Base-by-base conservation (phyloP, 192 early-diverging fungal species). In the Coemansia sp. region DNA sequence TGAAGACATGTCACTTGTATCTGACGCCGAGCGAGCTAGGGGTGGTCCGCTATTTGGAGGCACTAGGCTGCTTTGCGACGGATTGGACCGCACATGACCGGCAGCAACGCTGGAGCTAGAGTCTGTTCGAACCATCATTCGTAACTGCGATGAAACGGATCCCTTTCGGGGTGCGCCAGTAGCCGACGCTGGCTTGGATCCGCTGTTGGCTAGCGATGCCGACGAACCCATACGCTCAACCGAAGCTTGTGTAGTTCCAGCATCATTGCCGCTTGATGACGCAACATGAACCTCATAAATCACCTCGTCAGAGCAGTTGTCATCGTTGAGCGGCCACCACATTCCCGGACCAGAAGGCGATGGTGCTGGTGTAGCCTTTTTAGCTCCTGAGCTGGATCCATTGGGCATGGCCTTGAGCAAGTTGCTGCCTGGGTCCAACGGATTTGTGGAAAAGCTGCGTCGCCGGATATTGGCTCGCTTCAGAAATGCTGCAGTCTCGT, bases 301-400 rank as follows among this genome's bases (percentile, higher is more conserved):
- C 9, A 78, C 61, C 36, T 78, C 74, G 48, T 78, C 68, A 0
- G 74, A 70, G 59, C 67, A 70, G 61, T 70, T 70, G 61, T 78
- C 74, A 48, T 70, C 68, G 41, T 78, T 78, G 13, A 78, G 68
- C 16, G 74, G 74, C 74, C 74, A 78, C 74, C 74, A 78, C 68
- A 71, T 78, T 3, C 75, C 75, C 7, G 75, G 75, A 2, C 69
- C 75, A 9, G 46, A 28, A 18, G 59, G 58, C 20, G 57, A 53
- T 33, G 47, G 53, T 14, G 50, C 11, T 10, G 35, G 37, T 16
- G 59, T 42, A 1, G 45, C 16, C 42, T 59, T 63, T 6, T 41
- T 36, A 9, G 48, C 55, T 40, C 15, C 36, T 26, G 48, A 26
- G 5, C 15, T 13, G 40, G 28, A 39, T 2, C 60, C 60, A n/a